Conservation (phyloP, 2,329 filamentous ascomycete species). For the Grosmannia serpens region DNA sequence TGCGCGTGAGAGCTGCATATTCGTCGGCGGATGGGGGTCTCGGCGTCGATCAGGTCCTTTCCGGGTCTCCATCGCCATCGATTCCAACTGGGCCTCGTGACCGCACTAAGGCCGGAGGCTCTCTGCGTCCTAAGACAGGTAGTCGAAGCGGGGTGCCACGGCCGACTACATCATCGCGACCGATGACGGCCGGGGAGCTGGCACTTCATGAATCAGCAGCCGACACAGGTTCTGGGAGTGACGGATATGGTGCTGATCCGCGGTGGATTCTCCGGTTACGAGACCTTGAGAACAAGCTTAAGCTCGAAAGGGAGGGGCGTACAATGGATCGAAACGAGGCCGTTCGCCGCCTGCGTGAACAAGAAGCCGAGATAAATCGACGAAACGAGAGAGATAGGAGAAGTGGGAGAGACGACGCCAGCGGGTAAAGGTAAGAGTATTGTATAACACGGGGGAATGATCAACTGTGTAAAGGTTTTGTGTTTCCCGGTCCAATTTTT, state of each 20-base stretch:
- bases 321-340: constrained; percentile 77
- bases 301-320: constrained; percentile 78
- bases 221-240: constrained; percentile 9
- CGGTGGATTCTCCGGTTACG: constrained; percentile 77
- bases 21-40: constrained; percentile 22
- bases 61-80: constrained; percentile 40
- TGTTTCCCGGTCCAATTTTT: neutral
- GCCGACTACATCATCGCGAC: constrained; percentile 12
- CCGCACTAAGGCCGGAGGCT: constrained; percentile 16
- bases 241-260: constrained; percentile 38
- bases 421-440: neutral
- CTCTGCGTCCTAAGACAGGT: constrained; percentile 10
- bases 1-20: constrained; percentile 38
- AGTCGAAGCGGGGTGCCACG: constrained; percentile 12
- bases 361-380: constrained; percentile 15
- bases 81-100: constrained; percentile 43
- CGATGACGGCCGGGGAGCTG: constrained; percentile 16
- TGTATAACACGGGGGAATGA: neutral
- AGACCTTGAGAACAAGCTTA: constrained; percentile 79
- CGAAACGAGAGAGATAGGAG: constrained; percentile 8
- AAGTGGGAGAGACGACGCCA: neutral
- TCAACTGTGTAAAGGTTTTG: neutral
- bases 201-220: constrained; percentile 10
- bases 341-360: constrained; percentile 62
- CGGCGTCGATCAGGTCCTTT: constrained; percentile 18